phyloP scores from a whole-genome alignment of 306 rosid species.

The Medicago arabica region DNA sequence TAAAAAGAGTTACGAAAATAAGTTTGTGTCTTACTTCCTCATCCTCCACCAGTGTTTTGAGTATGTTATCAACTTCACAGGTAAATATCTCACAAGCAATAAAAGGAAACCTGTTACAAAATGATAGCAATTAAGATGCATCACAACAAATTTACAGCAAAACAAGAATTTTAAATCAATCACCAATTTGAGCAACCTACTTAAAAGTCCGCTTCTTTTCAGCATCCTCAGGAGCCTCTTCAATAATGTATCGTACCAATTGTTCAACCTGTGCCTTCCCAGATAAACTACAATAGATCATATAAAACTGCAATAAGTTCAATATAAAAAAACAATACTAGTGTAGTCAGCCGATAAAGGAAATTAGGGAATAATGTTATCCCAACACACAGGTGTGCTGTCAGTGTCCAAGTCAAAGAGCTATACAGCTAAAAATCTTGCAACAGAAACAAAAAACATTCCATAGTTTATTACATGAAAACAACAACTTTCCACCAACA shows the following conservation, averaged over 20 bases:
- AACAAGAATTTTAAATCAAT: constrained; percentile 32
- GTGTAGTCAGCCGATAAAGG: constrained; percentile 16
- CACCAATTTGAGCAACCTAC: constrained; percentile 56
- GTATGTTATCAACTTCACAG: constrained; percentile 94
- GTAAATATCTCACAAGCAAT: constrained; percentile 98
- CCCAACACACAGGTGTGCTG: background rate
- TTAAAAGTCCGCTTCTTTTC: constrained; percentile 90
- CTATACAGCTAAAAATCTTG: constrained; percentile 3
- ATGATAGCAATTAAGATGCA: constrained; percentile 42
- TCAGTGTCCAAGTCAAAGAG: constrained; percentile 10
- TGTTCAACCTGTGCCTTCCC: constrained; percentile 84
- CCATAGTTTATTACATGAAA: constrained; percentile 6
- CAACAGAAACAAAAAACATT: constrained; percentile 9
- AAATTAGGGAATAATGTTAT: constrained; percentile 20
- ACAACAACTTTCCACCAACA: constrained; percentile 22
- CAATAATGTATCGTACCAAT: constrained; percentile 76
- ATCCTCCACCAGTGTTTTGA: constrained; percentile 91
- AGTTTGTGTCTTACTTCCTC: constrained; percentile 73
- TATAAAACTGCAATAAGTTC: constrained; percentile 32
- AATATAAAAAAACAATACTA: constrained; percentile 34
- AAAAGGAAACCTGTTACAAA: constrained; percentile 84
- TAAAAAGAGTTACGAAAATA: constrained; percentile 25
- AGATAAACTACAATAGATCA: constrained; percentile 72
- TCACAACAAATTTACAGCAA: constrained; percentile 34
- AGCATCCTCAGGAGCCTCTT: constrained; percentile 92